Percentiles rank a stretch among this genome's conserved stretches.
phyloP scores from a whole-genome alignment of 2,329 filamentous ascomycete genomes.

The Emergomyces orientalis region DNA sequence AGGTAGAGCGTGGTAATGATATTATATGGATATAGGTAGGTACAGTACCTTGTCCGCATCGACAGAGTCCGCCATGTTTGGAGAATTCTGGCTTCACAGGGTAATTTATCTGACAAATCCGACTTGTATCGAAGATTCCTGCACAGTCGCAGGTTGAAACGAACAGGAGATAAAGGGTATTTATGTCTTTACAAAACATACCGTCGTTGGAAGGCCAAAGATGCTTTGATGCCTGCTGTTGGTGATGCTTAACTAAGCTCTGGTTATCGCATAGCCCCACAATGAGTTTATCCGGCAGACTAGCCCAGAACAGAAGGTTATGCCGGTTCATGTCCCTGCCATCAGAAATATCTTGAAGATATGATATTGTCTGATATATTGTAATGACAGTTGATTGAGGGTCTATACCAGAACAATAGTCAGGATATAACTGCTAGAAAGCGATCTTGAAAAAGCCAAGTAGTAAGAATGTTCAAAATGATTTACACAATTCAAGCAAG shows the following conservation, averaged over 20 bases:
- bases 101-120: slow-evolving; percentile 5
- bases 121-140: background rate
- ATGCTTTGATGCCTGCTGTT: background rate
- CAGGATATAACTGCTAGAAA: background rate
- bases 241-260: slow-evolving; percentile 3
- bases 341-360: too few relatives aligned
- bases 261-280: background rate
- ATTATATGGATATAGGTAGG: background rate
- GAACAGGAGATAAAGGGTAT: background rate
- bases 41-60: slow-evolving; percentile 41
- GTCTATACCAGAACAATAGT: background rate
- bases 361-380: background rate
- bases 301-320: background rate
- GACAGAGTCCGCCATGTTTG: slow-evolving; percentile 12
- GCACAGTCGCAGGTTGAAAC: background rate
- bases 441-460: background rate
- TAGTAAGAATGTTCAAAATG: background rate
- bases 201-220: background rate
- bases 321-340: background rate
- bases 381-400: background rate
- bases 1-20: background rate
- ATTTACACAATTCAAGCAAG: background rate
- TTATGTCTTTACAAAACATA: background rate
- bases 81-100: slow-evolving; percentile 11
- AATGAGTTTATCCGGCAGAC: background rate